Evolutionary conservation across 139 green algal species (phyloP), one percentile per base, ranked within the genome.

Genomic region (Trebouxia sp.): DNA sequence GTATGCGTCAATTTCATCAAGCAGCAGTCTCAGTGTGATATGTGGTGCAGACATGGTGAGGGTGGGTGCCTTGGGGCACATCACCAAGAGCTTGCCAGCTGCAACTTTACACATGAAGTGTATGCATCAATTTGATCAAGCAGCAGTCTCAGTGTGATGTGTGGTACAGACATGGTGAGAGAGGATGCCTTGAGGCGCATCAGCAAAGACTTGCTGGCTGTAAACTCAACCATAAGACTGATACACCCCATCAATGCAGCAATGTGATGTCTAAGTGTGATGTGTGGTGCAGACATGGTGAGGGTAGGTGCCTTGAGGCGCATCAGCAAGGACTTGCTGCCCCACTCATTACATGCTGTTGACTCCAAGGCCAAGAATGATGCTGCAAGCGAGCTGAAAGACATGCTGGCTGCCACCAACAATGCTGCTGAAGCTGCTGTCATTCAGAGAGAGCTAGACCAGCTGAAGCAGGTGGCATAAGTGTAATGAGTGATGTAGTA

Each of bases 141-240:
- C n/a, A n/a, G n/a, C n/a, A n/a, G 67, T 14, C 28, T 3, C 3
- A n/a, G n/a, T n/a, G n/a, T n/a, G n/a, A n/a, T n/a, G n/a, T n/a
- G n/a, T n/a, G n/a, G n/a, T 79, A 67, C 70, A 56, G 84, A 93
- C 83, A 91, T 98, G 74, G 75, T 97, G 79, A 84, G 94, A 0
- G 83, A 97, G 24, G n/a, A 94, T 3, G 87, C 87, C 6, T 55
- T 97, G 76, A 53, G 80, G 35, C 87, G 91, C 41, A 95, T 98
- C 48, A 85, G 88, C 47, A 83, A 80, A 50, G 56, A 50, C 20
- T 81, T 98, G 80, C 89, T 97, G 80, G 82, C 51, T 47, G 47
- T 43, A 20, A 85, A 87, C 20, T 82, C 82, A 79, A 79, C 30
- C 41, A 45, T 51, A 80, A 55, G 35, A 79, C 65, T 10, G 84